phyloP scores from a whole-genome alignment of 2,329 filamentous ascomycete species.

The Chaetomium strumarium region DNA sequence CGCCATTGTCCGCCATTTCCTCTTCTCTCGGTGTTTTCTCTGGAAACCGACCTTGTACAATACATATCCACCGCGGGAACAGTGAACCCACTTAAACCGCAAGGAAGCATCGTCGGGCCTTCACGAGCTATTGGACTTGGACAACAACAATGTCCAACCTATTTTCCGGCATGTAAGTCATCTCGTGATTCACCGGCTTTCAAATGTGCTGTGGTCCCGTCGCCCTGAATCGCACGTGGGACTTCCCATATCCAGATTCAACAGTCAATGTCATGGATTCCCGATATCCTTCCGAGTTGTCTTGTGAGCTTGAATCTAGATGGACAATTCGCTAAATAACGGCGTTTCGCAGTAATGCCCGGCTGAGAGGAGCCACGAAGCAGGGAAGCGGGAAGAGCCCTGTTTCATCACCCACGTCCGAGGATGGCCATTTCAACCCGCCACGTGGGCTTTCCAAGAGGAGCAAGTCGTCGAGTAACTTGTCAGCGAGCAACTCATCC shows the following conservation, averaged over 20 bases:
- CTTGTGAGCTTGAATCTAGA: background rate
- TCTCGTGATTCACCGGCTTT: background rate
- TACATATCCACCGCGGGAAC: too few species aligned
- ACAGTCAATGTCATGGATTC: too few species aligned
- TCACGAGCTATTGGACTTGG: background rate
- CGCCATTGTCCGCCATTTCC: too few species aligned
- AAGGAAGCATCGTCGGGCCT: background rate
- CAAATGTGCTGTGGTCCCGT: too few species aligned
- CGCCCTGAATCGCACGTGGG: too few species aligned
- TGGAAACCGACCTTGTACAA: too few species aligned
- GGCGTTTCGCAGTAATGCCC: constrained; percentile 22
- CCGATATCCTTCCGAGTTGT: background rate
- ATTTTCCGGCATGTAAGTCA: constrained; percentile 30
- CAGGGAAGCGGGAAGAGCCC: constrained; percentile 21
- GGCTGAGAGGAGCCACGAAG: constrained; percentile 25
- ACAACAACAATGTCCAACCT: constrained; percentile 27
- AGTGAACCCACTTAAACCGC: too few species aligned
- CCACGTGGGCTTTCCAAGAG: constrained; percentile 19
- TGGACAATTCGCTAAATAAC: constrained; percentile 19
- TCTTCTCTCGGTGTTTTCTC: too few species aligned
- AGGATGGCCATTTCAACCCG: constrained; percentile 21
- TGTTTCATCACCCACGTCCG: constrained; percentile 17
- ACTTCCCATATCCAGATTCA: too few species aligned
- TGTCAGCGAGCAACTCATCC: constrained; percentile 22
- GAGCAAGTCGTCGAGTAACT: constrained; percentile 24